Base-by-base conservation (phyloP, 345 rosid species). In the Barbarea vulgaris region DNA sequence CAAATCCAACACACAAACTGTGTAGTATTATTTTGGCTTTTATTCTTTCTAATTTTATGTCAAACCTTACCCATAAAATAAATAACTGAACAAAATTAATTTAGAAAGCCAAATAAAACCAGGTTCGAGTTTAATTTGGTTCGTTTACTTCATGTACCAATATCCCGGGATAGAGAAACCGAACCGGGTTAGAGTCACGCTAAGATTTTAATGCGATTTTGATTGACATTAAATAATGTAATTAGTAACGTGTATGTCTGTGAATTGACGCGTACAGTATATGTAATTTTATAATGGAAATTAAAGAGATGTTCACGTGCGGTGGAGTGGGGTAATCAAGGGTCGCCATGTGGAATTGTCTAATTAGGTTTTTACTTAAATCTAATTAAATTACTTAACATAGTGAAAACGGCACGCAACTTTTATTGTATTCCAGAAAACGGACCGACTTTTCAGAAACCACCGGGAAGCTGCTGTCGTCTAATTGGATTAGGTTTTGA, bases 341-440 rank as follows among this genome's bases (percentile, higher is more conserved):
- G 80, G 28, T 54, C 56, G 70, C 71, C 80, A 70, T 64, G 80
- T 77, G 80, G 75, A 77, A 70, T 70, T 41, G 39, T 60, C 25
- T 76, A 31, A 60, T 69, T 61, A 21, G 46, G 28, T 58, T 1
- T 1, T 54, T 27, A 13, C 7, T 64, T 47, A 21, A 24, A 28
- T 7, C 37, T 59, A 66, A 57, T 66, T 50, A 41, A 41, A 76
- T 22, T 42, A 69, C 30, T 30, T 41, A 44, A 13, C 37, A 61
- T 41, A 22, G 39, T 44, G 18, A 62, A 52, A 62, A 69, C 75
- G 75, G 58, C 70, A 69, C 70, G 80, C 58, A 69, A 69, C 70
- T 54, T 46, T 59, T 31, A 15, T 65, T 47, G 72, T 56, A 19
- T 41, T 19, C 34, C n/a, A 36, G n/a, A 34, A 67, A 74, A 67